A percentile compares a stretch with the other conserved stretches of the same genome.
These are phyloP conservation scores for Clitocybe nebularis DNA, from an alignment of 1,284 basidiomycete species.

Conservation along the genomic window DNA sequence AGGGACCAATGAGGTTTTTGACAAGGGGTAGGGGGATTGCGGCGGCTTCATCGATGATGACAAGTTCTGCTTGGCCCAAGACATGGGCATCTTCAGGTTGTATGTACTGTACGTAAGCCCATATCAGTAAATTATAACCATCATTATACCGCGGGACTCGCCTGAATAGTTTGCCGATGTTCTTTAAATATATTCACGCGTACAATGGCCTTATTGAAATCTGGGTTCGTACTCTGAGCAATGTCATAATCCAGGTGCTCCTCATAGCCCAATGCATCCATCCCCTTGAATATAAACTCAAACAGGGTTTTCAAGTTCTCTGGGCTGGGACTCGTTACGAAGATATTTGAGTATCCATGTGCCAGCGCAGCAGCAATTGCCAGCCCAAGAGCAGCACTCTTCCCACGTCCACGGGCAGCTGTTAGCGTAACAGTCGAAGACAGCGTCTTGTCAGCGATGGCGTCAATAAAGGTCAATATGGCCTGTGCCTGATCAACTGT, in stretches of 20 bases:
- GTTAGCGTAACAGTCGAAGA: constrained; percentile 95
- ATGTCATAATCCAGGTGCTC: constrained; percentile 98
- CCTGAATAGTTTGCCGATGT: constrained; percentile 93
- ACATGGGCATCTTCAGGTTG: constrained; percentile 97
- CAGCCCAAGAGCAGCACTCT: constrained; percentile 93
- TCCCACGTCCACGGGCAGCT: constrained; percentile 92
- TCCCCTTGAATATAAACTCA: constrained; percentile 96
- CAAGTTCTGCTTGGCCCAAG: constrained; percentile 94
- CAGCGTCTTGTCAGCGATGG: constrained; percentile 88
- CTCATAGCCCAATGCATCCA: constrained; percentile 94
- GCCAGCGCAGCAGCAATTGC: constrained; percentile 92
- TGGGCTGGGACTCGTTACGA: constrained; percentile 96
- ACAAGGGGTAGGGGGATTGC: constrained; percentile 97
- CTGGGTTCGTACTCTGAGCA: constrained; percentile 89
- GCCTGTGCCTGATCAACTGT: constrained; percentile 94
- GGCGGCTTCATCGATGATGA: constrained; percentile 98
- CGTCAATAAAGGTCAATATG: constrained; percentile 88
- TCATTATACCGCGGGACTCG: constrained; percentile 27
- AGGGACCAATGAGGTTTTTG: constrained; percentile 92
- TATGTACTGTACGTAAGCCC: constrained; percentile 70
- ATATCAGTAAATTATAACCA: constrained; percentile 7
- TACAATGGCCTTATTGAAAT: constrained; percentile 95
- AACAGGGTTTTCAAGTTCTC: constrained; percentile 99
- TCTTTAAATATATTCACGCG: constrained; percentile 93
- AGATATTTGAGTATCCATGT: constrained; percentile 97